Conservation (phyloP, 169 alveolate species). For the Toxoplasma gondii region DNA sequence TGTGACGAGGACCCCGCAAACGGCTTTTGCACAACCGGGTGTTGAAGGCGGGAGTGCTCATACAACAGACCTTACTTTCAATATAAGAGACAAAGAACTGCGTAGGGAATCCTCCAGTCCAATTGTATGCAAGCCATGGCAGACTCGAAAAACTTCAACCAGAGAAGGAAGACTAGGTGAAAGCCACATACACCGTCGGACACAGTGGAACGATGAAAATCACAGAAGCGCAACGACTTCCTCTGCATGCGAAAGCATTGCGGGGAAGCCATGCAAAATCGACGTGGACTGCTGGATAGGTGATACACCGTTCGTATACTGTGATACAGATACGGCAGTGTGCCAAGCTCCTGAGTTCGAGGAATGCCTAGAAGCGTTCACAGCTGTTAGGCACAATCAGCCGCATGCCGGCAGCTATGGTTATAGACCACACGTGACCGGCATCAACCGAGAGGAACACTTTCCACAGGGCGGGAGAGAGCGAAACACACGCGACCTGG, state of each 20-base stretch:
- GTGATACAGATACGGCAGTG: not conserved
- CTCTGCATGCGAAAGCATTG: slow-evolving; percentile 11
- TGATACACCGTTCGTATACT: slow-evolving; percentile 24
- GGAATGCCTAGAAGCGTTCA: not conserved
- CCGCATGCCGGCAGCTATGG: not conserved
- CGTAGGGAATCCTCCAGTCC: not conserved
- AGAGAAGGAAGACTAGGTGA: not conserved
- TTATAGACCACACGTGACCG: not conserved
- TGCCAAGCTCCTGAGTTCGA: slow-evolving; percentile 25
- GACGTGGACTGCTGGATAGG: not conserved
- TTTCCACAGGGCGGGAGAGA: not conserved
- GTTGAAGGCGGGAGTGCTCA: not conserved
- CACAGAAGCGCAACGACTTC: not conserved
- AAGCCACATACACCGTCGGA: not conserved
- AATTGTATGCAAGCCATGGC: not conserved
- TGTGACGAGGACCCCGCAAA: too few relatives aligned
- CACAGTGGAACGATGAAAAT: not conserved
- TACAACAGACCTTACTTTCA: not conserved
- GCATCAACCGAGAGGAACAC: not conserved
- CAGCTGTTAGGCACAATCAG: too few relatives aligned
- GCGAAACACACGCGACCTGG: not conserved
- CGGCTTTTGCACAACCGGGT: not conserved
- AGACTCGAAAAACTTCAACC: not conserved
- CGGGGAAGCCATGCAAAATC: not conserved
- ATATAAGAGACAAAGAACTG: not conserved